phyloP scores from a whole-genome alignment of 257 asterid genomes.

The Petunia secreta region DNA sequence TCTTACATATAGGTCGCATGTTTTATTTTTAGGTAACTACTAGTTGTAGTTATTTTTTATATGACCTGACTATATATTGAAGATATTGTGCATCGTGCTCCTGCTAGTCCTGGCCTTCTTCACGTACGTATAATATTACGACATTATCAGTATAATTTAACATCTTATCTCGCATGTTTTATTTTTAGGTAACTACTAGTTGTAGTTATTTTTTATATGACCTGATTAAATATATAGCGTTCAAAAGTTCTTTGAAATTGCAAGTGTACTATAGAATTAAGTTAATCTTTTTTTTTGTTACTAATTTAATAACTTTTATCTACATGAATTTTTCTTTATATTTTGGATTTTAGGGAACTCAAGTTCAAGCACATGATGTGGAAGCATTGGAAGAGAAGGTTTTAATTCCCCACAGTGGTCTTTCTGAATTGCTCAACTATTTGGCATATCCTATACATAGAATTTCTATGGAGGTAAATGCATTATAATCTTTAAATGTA shows the following conservation, averaged over 20 bases:
- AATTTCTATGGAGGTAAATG: conserved; percentile 64
- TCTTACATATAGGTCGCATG: no score
- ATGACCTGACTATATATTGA: conserved; percentile 31
- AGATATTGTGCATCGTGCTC: conserved; percentile 59
- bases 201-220: no score
- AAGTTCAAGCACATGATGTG: conserved; percentile 29
- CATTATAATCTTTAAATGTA: neutral
- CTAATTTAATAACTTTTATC: no score
- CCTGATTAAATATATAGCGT: neutral
- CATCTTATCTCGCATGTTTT: no score
- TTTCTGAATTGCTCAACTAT: conserved; percentile 49
- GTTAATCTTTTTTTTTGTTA: no score
- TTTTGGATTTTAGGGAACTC: conserved; percentile 36
- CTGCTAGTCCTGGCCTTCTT: conserved; percentile 30
- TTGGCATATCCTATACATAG: conserved; percentile 74
- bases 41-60: no score
- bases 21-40: no score
- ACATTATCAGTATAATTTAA: neutral
- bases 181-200: no score
- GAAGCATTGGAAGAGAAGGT: conserved; percentile 45
- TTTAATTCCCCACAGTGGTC: conserved; percentile 32
- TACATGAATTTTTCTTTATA: neutral
- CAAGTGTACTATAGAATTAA: no score
- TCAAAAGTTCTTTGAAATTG: no score
- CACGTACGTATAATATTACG: neutral